These are phyloP conservation scores for Rutstroemia sp. DNA, from an alignment of 2,329 filamentous ascomycete genomes.

Conservation along the genomic window DNA sequence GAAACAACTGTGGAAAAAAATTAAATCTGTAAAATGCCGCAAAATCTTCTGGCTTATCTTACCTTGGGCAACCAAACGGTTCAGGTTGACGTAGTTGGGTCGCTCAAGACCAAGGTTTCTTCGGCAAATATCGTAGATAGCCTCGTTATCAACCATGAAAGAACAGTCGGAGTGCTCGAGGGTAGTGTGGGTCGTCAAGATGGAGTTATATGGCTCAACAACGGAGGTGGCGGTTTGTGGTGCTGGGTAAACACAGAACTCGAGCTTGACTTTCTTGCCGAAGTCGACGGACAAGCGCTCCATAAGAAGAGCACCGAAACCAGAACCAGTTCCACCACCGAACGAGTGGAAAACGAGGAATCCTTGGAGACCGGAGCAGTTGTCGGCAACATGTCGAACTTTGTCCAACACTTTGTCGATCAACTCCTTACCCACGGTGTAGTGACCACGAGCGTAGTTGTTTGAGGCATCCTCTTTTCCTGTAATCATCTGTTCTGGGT, in stretches of 20 bases:
- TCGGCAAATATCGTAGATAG: conserved; percentile 60
- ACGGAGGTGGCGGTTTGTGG: conserved; percentile 58
- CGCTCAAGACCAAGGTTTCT: conserved; percentile 58
- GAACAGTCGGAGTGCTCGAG: conserved; percentile 63
- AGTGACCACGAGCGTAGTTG: conserved; percentile 63
- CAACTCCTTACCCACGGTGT: conserved; percentile 62
- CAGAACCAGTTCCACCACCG: conserved; percentile 60
- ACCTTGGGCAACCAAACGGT: conserved; percentile 64
- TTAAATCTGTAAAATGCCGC: too few species aligned
- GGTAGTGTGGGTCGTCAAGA: conserved; percentile 47
- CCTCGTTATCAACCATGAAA: conserved; percentile 62
- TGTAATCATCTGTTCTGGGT: conserved; percentile 58
- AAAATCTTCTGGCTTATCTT: conserved; percentile 67
- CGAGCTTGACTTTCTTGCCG: conserved; percentile 61
- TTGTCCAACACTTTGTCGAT: conserved; percentile 56
- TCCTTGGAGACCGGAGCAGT: conserved; percentile 58
- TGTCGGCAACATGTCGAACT: conserved; percentile 58
- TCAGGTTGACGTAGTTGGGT: conserved; percentile 56
- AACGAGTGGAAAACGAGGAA: conserved; percentile 65
- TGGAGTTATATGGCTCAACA: conserved; percentile 61
- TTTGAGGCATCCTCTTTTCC: conserved; percentile 65
- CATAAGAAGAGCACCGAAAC: conserved; percentile 57
- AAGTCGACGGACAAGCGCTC: conserved; percentile 58
- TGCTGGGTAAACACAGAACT: conserved; percentile 59
- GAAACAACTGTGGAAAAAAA: conserved; percentile 42